phyloP scores from a whole-genome alignment of 306 rosid genomes.

The Fragaria nilgerrensis region DNA sequence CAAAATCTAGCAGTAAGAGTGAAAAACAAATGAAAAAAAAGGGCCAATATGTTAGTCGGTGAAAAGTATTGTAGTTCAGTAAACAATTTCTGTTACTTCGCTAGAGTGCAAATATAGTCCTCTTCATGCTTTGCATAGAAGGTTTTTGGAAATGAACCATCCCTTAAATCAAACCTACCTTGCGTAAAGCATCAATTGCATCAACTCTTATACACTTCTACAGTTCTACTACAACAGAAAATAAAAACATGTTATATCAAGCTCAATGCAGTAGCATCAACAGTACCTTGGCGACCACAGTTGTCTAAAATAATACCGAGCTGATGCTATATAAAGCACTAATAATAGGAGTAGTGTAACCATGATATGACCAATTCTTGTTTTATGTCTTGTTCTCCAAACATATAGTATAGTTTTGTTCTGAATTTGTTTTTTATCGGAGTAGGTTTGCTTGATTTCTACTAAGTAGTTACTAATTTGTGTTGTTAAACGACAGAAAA shows the following conservation, averaged over 20 bases:
- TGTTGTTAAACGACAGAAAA: not conserved
- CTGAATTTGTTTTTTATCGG: too few species aligned
- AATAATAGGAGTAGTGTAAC: not conserved
- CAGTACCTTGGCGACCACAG: not conserved
- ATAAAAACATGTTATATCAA: not conserved
- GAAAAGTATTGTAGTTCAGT: too few species aligned
- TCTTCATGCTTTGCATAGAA: too few species aligned
- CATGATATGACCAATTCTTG: not conserved
- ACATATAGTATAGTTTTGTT: not conserved
- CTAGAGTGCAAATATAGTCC: too few species aligned
- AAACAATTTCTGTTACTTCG: too few species aligned
- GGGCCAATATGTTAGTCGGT: too few species aligned
- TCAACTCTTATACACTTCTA: not conserved
- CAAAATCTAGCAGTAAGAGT: too few species aligned
- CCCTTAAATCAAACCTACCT: too few species aligned
- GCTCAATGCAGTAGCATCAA: not conserved
- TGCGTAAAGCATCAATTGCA: not conserved
- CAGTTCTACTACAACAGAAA: not conserved
- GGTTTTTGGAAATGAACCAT: too few species aligned
- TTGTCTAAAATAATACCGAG: not conserved
- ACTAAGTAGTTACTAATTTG: not conserved
- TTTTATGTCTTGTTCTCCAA: not conserved
- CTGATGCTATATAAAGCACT: not conserved
- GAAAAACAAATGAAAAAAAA: too few species aligned
- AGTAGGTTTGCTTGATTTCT: not conserved